These are phyloP conservation scores for Alternaria longipes DNA, from an alignment of 2,329 filamentous ascomycete species.

Conservation along the genomic window DNA sequence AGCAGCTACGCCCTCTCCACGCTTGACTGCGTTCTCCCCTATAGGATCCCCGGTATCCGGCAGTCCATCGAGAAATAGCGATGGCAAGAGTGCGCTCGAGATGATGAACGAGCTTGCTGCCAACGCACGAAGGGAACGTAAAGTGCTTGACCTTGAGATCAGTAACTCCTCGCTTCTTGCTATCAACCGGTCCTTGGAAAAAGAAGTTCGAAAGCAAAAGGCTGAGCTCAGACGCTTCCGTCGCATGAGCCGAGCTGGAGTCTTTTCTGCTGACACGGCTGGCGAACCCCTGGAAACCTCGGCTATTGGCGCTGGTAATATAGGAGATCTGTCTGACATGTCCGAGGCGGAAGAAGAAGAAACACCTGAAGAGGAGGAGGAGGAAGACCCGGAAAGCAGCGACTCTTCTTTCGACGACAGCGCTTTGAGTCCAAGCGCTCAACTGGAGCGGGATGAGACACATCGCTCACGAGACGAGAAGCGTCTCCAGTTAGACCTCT, in stretches of 20 bases:
- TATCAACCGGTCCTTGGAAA: constrained; percentile 92
- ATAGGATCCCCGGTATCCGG: constrained; percentile 49
- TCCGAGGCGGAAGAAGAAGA: constrained; percentile 48
- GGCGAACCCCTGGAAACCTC: constrained; percentile 58
- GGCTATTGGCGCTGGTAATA: constrained; percentile 43
- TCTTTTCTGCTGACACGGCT: constrained; percentile 69
- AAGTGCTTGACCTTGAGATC: constrained; percentile 95
- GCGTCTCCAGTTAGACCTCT: constrained; percentile 82
- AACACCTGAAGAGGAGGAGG: constrained; percentile 39
- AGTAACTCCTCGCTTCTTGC: constrained; percentile 94
- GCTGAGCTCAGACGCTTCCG: constrained; percentile 85
- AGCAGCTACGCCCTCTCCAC: constrained; percentile 37
- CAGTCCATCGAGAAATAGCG: constrained; percentile 67
- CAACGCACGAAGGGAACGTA: constrained; percentile 90
- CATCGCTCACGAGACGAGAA: constrained; percentile 80
- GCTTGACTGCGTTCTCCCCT: constrained; percentile 33
- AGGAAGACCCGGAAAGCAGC: constrained; percentile 57
- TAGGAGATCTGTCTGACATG: constrained; percentile 50
- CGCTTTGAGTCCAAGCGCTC: constrained; percentile 53
- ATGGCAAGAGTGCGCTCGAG: constrained; percentile 60
- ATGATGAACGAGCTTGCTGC: constrained; percentile 78
- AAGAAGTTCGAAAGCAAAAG: constrained; percentile 90
- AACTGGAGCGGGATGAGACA: constrained; percentile 55
- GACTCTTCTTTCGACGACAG: constrained; percentile 64
- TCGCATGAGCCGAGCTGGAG: constrained; percentile 83